phyloP scores from a whole-genome alignment of 2,329 filamentous ascomycete genomes.

The Cordyceps tenuipes region DNA sequence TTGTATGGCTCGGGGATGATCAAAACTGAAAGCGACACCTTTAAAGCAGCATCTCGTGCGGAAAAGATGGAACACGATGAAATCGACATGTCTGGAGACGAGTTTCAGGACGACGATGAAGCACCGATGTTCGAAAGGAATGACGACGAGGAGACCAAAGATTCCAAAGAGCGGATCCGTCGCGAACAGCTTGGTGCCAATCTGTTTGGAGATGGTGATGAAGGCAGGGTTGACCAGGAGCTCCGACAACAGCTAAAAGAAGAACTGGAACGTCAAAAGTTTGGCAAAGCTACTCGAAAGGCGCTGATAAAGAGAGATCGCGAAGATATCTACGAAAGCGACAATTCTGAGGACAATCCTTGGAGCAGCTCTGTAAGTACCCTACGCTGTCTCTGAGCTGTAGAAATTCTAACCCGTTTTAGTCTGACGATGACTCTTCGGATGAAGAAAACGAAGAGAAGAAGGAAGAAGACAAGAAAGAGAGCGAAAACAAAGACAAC shows the following conservation, averaged over 20 bases:
- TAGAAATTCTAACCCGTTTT: not conserved
- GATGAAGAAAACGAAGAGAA: constrained; percentile 25
- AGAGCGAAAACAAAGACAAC: constrained; percentile 49
- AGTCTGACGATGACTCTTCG: constrained; percentile 23
- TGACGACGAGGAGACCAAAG: constrained; percentile 72
- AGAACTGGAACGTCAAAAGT: constrained; percentile 58
- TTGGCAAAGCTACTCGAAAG: constrained; percentile 72
- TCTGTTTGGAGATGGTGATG: constrained; percentile 62
- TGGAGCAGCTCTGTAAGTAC: constrained; percentile 31
- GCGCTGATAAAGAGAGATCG: constrained; percentile 77
- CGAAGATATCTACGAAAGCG: constrained; percentile 76
- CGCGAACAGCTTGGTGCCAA: constrained; percentile 82
- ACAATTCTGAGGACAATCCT: constrained; percentile 40
- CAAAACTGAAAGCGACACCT: constrained; percentile 62
- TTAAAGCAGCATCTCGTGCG: constrained; percentile 48
- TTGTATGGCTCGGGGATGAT: constrained; percentile 48
- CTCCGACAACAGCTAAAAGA: constrained; percentile 62
- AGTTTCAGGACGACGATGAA: constrained; percentile 87
- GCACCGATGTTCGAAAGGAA: constrained; percentile 66
- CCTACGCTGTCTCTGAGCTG: not conserved
- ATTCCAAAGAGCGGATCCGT: constrained; percentile 63
- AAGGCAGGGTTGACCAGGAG: constrained; percentile 66
- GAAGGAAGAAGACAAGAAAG: constrained; percentile 40
- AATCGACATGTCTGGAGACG: constrained; percentile 57
- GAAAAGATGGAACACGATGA: constrained; percentile 66